Conservation (phyloP, 2,329 filamentous ascomycete species). For the Fusarium sp. region DNA sequence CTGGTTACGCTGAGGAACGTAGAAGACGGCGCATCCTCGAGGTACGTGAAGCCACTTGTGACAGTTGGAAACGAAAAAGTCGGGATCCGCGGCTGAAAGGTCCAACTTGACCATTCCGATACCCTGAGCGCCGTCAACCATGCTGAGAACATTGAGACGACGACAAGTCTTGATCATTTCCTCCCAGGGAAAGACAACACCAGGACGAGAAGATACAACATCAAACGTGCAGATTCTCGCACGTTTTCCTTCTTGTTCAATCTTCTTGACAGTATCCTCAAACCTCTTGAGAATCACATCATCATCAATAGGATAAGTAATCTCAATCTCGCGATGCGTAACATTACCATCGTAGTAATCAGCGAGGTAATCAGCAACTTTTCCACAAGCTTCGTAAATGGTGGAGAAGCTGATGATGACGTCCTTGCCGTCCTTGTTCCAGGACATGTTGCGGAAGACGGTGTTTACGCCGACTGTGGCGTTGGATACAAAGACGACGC, state of each 20-base stretch:
- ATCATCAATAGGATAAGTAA: conserved; percentile 78
- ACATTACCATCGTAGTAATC: conserved; percentile 69
- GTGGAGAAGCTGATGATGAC: conserved; percentile 83
- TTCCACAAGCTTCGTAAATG: conserved; percentile 82
- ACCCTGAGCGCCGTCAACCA: conserved; percentile 88
- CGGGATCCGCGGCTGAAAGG: conserved; percentile 74
- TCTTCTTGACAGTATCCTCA: conserved; percentile 64
- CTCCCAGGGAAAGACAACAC: conserved; percentile 84
- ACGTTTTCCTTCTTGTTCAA: conserved; percentile 67
- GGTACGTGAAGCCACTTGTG: conserved; percentile 93
- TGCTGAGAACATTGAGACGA: conserved; percentile 74
- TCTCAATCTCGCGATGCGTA: conserved; percentile 64
- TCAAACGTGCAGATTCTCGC: conserved; percentile 79
- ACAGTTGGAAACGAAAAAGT: conserved; percentile 89
- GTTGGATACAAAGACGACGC: conserved; percentile 83
- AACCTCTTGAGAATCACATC: conserved; percentile 73
- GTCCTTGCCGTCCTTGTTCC: conserved; percentile 77
- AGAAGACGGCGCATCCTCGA: conserved; percentile 82
- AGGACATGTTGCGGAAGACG: conserved; percentile 80
- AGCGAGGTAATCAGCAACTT: conserved; percentile 76
- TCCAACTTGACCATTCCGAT: conserved; percentile 83
- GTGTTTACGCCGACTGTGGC: conserved; percentile 84
- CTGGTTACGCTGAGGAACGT: conserved; percentile 83
- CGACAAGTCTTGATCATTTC: conserved; percentile 72
- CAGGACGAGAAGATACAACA: conserved; percentile 81